Evolutionary conservation across 371 early-diverging fungal species (phyloP).

Genomic region (Lichtheimia ramosa): DNA sequence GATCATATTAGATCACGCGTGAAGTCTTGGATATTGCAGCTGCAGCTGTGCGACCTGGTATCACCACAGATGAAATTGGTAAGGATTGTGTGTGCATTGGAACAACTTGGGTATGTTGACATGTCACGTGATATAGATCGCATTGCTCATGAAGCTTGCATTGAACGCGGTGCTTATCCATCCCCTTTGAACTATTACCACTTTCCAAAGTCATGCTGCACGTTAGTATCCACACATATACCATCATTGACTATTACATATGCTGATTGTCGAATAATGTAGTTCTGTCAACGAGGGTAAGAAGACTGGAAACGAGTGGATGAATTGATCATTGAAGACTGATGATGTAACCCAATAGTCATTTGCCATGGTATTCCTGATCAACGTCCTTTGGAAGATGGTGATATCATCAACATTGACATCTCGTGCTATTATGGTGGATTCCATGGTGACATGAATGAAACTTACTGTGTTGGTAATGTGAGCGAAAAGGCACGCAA

Average conservation of each 20-base stretch:
- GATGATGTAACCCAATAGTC: constrained; percentile 28
- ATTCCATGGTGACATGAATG: constrained; percentile 91
- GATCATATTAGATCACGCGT: constrained; percentile 63
- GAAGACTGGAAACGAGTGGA: not conserved
- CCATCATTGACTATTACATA: not conserved
- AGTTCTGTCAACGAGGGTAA: constrained; percentile 64
- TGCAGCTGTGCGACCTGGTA: constrained; percentile 79
- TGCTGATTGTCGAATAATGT: not conserved
- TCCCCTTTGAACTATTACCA: constrained; percentile 93
- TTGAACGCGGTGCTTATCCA: constrained; percentile 89
- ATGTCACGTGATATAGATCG: constrained; percentile 51
- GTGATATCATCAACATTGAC: constrained; percentile 93
- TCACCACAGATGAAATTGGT: constrained; percentile 90
- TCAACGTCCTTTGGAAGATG: constrained; percentile 79
- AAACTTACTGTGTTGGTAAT: constrained; percentile 83
- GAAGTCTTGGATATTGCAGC: constrained; percentile 87
- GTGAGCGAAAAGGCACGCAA: constrained; percentile 75
- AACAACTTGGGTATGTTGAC: not conserved
- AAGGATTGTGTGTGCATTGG: not conserved
- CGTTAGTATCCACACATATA: constrained; percentile 55
- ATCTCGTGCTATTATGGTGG: constrained; percentile 86
- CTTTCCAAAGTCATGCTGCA: constrained; percentile 94
- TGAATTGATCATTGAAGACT: not conserved
- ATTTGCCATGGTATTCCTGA: constrained; percentile 95
- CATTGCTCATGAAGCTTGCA: constrained; percentile 84